Percentiles rank a stretch among this genome's conserved stretches.
Conservation (phyloP, 805 yeast species). For the Candida arabinofermentans region DNA sequence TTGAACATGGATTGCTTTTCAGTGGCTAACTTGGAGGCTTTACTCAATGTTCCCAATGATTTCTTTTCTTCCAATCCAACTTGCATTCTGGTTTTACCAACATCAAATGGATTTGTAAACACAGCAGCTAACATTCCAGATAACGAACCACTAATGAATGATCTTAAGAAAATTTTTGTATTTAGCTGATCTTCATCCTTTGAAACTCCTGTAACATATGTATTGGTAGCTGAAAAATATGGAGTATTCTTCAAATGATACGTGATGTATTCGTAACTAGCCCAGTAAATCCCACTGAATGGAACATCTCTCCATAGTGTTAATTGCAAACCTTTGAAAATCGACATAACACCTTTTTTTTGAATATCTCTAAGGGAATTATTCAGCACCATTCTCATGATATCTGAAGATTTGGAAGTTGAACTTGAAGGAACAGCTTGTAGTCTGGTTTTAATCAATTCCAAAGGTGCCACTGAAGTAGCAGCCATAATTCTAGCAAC, state of each 20-base stretch:
- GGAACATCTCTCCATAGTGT: constrained; percentile 98
- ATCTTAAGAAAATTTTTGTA: constrained; percentile 45
- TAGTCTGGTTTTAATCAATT: constrained; percentile 78
- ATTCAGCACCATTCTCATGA: constrained; percentile 42
- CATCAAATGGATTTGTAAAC: constrained; percentile 92
- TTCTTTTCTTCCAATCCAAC: constrained; percentile 39
- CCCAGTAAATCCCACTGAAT: constrained; percentile 94
- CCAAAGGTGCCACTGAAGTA: constrained; percentile 81
- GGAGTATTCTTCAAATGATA: constrained; percentile 23
- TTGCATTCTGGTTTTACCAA: constrained; percentile 91
- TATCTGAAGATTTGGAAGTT: constrained; percentile 32
- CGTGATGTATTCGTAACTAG: constrained; percentile 61
- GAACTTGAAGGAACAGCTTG: constrained; percentile 73
- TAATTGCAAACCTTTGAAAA: constrained; percentile 81
- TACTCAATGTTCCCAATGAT: constrained; percentile 9
- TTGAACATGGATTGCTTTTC: constrained; percentile 57
- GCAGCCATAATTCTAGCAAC: constrained; percentile 82
- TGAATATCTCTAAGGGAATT: constrained; percentile 40
- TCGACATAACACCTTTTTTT: constrained; percentile 52
- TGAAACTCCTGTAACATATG: constrained; percentile 15
- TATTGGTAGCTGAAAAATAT: constrained; percentile 19
- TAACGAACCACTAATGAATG: constrained; percentile 77
- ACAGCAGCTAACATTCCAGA: constrained; percentile 86
- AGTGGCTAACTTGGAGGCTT: constrained; percentile 4
- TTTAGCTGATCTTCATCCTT: constrained; percentile 15